Conservation (phyloP, 2,329 filamentous ascomycete species). For the Lachnellula hyalina region DNA sequence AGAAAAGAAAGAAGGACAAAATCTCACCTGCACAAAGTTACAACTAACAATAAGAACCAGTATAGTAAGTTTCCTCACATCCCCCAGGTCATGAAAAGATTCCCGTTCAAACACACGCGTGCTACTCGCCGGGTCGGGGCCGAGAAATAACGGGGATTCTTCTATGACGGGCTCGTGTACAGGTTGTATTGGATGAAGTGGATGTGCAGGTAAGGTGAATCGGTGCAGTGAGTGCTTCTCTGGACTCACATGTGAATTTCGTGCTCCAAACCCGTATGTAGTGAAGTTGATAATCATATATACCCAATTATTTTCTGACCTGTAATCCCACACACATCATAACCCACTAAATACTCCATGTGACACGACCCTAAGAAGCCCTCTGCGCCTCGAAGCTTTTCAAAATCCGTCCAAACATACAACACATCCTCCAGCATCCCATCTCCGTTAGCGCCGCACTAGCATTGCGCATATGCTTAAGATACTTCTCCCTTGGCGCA, state of each 20-base stretch:
- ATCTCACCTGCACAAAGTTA: background rate
- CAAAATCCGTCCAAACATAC: constrained; percentile 27
- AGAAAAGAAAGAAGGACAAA: no score
- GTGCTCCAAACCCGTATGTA: no score
- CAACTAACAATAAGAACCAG: background rate
- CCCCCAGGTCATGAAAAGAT: background rate
- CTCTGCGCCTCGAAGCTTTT: constrained; percentile 18
- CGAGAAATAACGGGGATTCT: no score
- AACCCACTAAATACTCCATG: background rate
- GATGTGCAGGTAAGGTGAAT: background rate
- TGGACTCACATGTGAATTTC: no score
- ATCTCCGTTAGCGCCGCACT: constrained; percentile 21
- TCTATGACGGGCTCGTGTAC: no score
- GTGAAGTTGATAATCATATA: no score
- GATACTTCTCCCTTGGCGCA: constrained; percentile 10
- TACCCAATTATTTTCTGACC: background rate
- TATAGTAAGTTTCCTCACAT: background rate
- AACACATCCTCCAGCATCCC: constrained; percentile 27
- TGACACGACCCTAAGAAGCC: background rate
- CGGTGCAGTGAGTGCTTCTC: no score
- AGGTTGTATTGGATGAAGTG: background rate
- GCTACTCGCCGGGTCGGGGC: no score
- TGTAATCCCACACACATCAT: background rate
- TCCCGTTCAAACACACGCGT: background rate
- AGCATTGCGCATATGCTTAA: constrained; percentile 20